Conservation (phyloP, 805 yeast species). For the Starmerella scarabaei region DNA sequence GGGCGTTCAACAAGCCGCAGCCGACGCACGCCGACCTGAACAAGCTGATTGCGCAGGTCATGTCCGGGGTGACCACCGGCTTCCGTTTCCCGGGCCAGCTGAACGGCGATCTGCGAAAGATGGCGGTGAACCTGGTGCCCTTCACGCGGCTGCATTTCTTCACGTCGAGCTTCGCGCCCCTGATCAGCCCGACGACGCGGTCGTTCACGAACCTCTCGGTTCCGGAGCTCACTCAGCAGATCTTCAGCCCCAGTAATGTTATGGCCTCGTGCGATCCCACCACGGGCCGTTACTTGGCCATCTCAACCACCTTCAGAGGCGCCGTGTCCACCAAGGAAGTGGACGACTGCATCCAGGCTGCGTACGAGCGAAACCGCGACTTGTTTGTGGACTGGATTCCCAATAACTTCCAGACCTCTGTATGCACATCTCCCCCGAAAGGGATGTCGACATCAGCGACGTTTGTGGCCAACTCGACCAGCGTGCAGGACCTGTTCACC, state of each 20-base stretch:
- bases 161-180: constrained; percentile 92
- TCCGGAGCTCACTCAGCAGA: constrained; percentile 88
- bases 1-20: constrained; percentile 64
- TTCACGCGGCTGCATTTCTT: constrained; percentile 94
- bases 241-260: constrained; percentile 85
- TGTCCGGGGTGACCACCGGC: constrained; percentile 94
- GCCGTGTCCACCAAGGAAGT: constrained; percentile 87
- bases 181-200: constrained; percentile 67
- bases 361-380: constrained; percentile 69
- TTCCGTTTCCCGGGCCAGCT: constrained; percentile 92
- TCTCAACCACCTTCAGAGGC: constrained; percentile 91
- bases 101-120: constrained; percentile 81
- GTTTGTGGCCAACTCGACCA: constrained; percentile 85
- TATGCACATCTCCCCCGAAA: constrained; percentile 83
- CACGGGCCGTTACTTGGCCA: constrained; percentile 84
- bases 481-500: constrained; percentile 83
- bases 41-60: constrained; percentile 73
- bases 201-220: constrained; percentile 78
- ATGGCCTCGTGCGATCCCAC: constrained; percentile 95
- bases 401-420: constrained; percentile 89
- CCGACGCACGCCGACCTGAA: constrained; percentile 75
- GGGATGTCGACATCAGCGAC: constrained; percentile 84
- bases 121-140: constrained; percentile 90
- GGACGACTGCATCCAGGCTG: constrained; percentile 84
- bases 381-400: constrained; percentile 95